A percentile compares a stretch with the other conserved stretches of the same genome.
These are phyloP conservation scores for Ramularia endophylla DNA, from an alignment of 2,329 filamentous ascomycete species.

Conservation along the genomic window DNA sequence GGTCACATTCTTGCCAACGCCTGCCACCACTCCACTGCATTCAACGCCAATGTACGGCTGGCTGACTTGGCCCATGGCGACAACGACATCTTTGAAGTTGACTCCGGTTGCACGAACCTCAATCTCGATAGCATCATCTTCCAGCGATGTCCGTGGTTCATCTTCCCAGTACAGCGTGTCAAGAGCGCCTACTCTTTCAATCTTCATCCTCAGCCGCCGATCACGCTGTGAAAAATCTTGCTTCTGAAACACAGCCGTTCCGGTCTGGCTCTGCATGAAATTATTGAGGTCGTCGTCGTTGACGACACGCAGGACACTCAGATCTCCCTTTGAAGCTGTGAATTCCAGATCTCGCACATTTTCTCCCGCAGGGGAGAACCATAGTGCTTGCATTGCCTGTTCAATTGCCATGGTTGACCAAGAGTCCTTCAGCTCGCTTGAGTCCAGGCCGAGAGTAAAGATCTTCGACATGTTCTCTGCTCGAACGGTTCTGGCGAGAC, in stretches of 20 bases:
- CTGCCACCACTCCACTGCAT: slow-evolving; percentile 8
- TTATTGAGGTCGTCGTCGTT: background rate
- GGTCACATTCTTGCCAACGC: slow-evolving; percentile 12
- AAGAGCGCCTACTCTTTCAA: slow-evolving; percentile 18
- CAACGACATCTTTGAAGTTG: slow-evolving; percentile 22
- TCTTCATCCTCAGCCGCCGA: slow-evolving; percentile 8
- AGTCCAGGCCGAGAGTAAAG: background rate
- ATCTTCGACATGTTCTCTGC: slow-evolving; percentile 11
- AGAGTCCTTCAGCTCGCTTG: background rate
- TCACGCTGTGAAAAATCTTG: slow-evolving; percentile 1
- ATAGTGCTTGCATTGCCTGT: background rate
- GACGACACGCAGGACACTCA: background rate
- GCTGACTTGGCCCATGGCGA: slow-evolving; percentile 16
- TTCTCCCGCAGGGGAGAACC: background rate
- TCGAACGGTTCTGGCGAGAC: slow-evolving; percentile 14
- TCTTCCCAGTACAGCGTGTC: slow-evolving; percentile 22
- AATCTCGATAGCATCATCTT: slow-evolving; percentile 19
- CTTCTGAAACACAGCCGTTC: background rate
- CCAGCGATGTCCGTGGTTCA: slow-evolving; percentile 10
- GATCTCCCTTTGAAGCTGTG: background rate
- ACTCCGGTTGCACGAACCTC: slow-evolving; percentile 21
- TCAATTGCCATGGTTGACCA: slow-evolving; percentile 1
- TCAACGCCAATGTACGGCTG: slow-evolving; percentile 10
- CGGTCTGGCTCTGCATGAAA: background rate
- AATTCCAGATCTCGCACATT: background rate